phyloP scores from a whole-genome alignment of 129 eudicot species.

The Helianthus tuberosus region DNA sequence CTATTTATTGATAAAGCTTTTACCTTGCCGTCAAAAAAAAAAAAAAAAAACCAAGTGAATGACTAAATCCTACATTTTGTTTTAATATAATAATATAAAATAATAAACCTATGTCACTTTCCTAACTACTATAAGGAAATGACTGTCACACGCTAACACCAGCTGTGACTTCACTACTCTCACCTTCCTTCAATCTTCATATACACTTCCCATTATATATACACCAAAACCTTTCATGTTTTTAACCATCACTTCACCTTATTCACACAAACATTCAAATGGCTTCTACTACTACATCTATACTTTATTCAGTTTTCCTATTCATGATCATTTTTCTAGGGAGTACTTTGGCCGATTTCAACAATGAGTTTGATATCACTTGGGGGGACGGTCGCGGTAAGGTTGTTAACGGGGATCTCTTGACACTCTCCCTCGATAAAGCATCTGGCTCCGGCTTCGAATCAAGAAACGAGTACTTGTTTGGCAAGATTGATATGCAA shows the following conservation, averaged over 20 bases:
- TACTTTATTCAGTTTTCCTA: neutral
- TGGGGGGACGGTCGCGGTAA: slow-evolving; percentile 75
- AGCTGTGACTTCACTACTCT: slow-evolving; percentile 21
- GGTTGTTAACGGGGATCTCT: slow-evolving; percentile 43
- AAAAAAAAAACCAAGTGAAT: too few species aligned
- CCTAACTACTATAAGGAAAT: neutral
- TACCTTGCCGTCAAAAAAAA: too few species aligned
- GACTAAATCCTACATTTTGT: neutral
- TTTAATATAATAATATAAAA: neutral
- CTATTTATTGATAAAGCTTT: neutral
- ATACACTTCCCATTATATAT: slow-evolving; percentile 17
- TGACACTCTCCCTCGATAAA: slow-evolving; percentile 59
- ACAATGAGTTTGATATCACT: slow-evolving; percentile 57
- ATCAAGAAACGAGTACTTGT: slow-evolving; percentile 58
- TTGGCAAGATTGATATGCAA: slow-evolving; percentile 66
- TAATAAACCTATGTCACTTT: neutral
- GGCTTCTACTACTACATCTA: slow-evolving; percentile 17
- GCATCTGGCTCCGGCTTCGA: slow-evolving; percentile 62
- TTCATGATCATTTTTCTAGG: slow-evolving; percentile 2
- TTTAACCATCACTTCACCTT: neutral
- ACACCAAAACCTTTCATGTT: neutral
- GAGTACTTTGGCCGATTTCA: slow-evolving; percentile 37
- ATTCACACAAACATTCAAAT: neutral
- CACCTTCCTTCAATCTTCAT: slow-evolving; percentile 21
- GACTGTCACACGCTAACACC: slow-evolving; percentile 23